Evolutionary conservation across 2,329 filamentous ascomycete genomes (phyloP).

Genomic region (Penicillium expansum): DNA sequence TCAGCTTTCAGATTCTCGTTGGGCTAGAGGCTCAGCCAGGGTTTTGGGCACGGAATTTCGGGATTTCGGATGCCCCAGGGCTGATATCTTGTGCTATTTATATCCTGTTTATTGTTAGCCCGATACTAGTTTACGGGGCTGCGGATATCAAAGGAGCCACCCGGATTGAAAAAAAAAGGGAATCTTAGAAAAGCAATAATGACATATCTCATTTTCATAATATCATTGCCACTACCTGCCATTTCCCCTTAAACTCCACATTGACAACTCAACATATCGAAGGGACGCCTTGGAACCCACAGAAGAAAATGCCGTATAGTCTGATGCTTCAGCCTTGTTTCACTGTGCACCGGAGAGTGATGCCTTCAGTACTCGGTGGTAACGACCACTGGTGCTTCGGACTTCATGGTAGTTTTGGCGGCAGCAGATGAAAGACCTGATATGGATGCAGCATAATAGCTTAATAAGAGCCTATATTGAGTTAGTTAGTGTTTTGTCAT

Average conservation of each 20-base stretch:
- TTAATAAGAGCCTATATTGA: constrained; percentile 6
- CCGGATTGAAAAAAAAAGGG: neutral
- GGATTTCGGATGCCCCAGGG: neutral
- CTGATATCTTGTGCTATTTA: neutral
- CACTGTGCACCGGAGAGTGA: neutral
- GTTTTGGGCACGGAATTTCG: neutral
- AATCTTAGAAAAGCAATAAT: constrained; percentile 1
- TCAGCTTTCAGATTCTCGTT: neutral
- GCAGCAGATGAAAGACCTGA: neutral
- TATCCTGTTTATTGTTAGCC: neutral
- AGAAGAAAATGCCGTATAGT: constrained; percentile 2
- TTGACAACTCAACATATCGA: constrained; percentile 2
- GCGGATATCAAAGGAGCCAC: neutral
- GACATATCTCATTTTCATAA: constrained; percentile 13
- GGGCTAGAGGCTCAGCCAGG: neutral
- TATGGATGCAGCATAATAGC: neutral
- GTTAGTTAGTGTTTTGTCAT: neutral
- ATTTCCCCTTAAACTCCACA: constrained; percentile 6
- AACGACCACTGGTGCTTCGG: neutral
- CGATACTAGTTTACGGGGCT: neutral
- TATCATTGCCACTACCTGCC: constrained; percentile 11
- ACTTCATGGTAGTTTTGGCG: neutral
- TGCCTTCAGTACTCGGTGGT: neutral
- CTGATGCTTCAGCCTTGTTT: neutral
- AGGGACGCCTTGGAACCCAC: constrained; percentile 1